Evolutionary conservation across 2,329 filamentous ascomycete species (phyloP), one percentile per base, ranked within the genome.

Genomic region (Aspergillus floridensis): DNA sequence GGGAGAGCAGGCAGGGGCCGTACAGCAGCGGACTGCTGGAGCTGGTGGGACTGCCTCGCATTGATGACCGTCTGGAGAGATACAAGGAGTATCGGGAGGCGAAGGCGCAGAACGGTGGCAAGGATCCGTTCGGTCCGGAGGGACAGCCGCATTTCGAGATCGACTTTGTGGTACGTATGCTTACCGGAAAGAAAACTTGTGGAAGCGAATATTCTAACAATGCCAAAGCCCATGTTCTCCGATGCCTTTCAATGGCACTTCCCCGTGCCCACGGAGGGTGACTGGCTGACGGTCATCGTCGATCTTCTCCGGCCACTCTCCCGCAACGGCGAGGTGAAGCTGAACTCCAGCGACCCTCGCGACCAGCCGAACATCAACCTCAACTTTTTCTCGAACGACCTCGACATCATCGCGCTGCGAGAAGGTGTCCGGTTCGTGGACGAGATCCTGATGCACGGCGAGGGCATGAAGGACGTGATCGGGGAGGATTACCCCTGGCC

Each of bases 141-240:
- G 51, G 51, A 2, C 51, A 53, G 51, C 51, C 51, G 35, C 51
- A 53, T 46, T 53, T 53, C 16, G 51, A 53, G 51, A 44, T 53
- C 41, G 51, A 53, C 32, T 53, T 53, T 12, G 51, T 53, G 35
- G 51, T 53, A 21, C 22, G 50, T 52, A n/a, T 19, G 5, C 38
- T 12, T 11, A 6, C 5, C 14, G 2, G n/a, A 8, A n/a, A 11
- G 3, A 7, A n/a, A 11, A 0, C 12, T 16, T 29, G 26, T 29
- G 26, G 7, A 29, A 8, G 7, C 26, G 7, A 29, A 10, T 8
- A 29, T 29, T 7, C 26, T 29, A 29, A 29, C 26, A 2, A 7
- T 44, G 3, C 2, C n/a, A 19, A 0, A 53, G 50, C 50, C 51
- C 11, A 53, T 53, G 51, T 53, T 53, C 51, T 53, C 51, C 21